Base-by-base conservation (phyloP, 148 eudicot species). In the Fallopia convolvulus region DNA sequence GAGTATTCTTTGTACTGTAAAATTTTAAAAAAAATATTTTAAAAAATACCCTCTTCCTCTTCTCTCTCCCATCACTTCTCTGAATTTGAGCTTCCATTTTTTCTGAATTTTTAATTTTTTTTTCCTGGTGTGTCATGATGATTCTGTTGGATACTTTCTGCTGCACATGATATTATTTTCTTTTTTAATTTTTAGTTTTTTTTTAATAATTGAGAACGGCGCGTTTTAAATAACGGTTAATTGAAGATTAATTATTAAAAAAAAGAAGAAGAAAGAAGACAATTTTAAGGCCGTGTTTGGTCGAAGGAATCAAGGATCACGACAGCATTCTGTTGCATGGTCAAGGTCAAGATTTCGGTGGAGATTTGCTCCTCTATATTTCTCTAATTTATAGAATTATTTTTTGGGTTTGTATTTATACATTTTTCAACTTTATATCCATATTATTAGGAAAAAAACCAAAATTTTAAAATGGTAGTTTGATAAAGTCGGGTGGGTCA, bases 321-420 rank as follows among this genome's bases (percentile, higher is more conserved):
- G 53, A 47, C 18, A 48, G 32, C 56, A 26, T 49, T 74, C 40
- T 48, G 76, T 68, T 68, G 72, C 15, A 17, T 36, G 46, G 72
- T 39, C 72, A 68, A 68, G 72, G 72, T 68, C 72, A 68, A 33
- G 46, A 68, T 68, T 68, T 68, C 72, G 72, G 72, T 68, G 72
- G 46, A 68, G 44, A 52, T 74, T 74, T 47, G 23, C 33, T 41
- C 47, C 61, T 14, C 5, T 9, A 0, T 12, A 2, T 47, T 15
- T 47, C 50, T 47, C 50, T 47, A 12, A 47, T 47, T 47, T 47
- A 2, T 47, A 47, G 5, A 42, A 26, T 26, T 26, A 26, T 26
- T 26, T 26, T 26, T 50, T 13, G 18, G 56, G 56, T 2, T 4
- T 50, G 56, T n/a, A n/a, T 10, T 55, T 55, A 10, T 2, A 20